Evolutionary conservation across 1,284 basidiomycete species (phyloP), one percentile per base, ranked within the genome.

Genomic region (Fomitopsis pinicola): DNA sequence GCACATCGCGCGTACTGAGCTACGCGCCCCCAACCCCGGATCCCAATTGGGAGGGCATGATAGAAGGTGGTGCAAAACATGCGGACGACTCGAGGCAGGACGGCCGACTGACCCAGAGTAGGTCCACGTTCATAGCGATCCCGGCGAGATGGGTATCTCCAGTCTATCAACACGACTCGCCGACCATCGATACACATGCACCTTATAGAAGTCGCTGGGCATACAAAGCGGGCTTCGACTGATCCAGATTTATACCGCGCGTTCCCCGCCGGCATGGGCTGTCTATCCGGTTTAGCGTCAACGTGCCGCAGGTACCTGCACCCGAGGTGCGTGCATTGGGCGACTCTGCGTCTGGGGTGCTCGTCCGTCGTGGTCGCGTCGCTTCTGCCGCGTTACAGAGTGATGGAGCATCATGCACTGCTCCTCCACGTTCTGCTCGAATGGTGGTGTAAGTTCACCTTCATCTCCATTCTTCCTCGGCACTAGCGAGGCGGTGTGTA

Each of bases 11-110:
- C 58, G 33, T 42, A 45, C 22, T 22, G 22, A 22, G 22, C 22
- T 22, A 22, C 22, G 28, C 58, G 55, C 26, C 33, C 22, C 33
- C 44, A 15, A 54, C 33, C 42, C 52, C 40, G 26, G 54, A 35
- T 52, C 36, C 50, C 53, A 44, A 28, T 38, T 54, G 42, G 35
- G 19, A 58, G 45, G 45, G 15, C 58, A 59, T 46, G 30, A 50
- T 38, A 35, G 30, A 40, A 61, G 59, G 59, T 55, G 36, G 59
- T 58, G 59, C 55, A 22, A n/a, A 53, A 57, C 59, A 61, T 61
- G 59, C 56, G 59, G 59, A 55, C 59, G 19, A 44, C 59, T 61
- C 59, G 59, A 61, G 59, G 55, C 59, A 61, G 59, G 22, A 60
- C 28, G 30, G 22, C 58, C 33, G 48, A 59, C 52, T 38, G 28